phyloP scores from a whole-genome alignment of 345 rosid species.

The Geranium brycei region DNA sequence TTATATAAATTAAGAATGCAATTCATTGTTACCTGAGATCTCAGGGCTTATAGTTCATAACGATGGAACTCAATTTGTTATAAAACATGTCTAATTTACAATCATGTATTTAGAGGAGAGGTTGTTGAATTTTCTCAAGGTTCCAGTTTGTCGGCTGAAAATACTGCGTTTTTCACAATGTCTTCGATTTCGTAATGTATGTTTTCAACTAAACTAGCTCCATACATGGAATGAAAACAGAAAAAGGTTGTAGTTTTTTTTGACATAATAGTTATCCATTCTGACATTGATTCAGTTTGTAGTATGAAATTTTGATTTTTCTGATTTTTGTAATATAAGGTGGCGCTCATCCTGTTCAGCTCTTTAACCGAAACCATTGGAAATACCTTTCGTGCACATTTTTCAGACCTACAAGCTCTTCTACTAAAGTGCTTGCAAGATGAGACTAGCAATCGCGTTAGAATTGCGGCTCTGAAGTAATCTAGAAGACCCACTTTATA shows the following conservation, averaged over 20 bases:
- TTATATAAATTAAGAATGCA: neutral
- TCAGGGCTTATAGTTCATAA: neutral
- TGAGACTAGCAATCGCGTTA: constrained; percentile 83
- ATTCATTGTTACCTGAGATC: neutral
- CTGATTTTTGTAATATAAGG: constrained; percentile 38
- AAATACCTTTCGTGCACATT: constrained; percentile 71
- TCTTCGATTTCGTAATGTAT: too few relatives aligned
- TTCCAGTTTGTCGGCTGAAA: too few relatives aligned
- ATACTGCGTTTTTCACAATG: too few relatives aligned
- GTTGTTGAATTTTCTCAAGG: too few relatives aligned
- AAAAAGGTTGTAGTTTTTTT: neutral
- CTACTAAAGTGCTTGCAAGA: constrained; percentile 84
- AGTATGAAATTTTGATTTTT: constrained; percentile 3
- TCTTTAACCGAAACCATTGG: constrained; percentile 96
- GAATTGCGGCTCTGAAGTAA: constrained; percentile 98
- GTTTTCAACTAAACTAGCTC: too few relatives aligned
- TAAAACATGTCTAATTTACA: neutral
- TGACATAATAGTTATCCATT: neutral
- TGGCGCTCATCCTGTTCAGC: constrained; percentile 92
- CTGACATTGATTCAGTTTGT: too few relatives aligned
- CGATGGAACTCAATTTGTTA: neutral
- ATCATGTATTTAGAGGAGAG: neutral
- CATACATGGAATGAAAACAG: neutral
- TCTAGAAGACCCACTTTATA: constrained; percentile 2
- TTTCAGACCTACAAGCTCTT: constrained; percentile 79